Conservation (phyloP, 371 early-diverging fungal genomes). For the Gilbertella persicaria region DNA sequence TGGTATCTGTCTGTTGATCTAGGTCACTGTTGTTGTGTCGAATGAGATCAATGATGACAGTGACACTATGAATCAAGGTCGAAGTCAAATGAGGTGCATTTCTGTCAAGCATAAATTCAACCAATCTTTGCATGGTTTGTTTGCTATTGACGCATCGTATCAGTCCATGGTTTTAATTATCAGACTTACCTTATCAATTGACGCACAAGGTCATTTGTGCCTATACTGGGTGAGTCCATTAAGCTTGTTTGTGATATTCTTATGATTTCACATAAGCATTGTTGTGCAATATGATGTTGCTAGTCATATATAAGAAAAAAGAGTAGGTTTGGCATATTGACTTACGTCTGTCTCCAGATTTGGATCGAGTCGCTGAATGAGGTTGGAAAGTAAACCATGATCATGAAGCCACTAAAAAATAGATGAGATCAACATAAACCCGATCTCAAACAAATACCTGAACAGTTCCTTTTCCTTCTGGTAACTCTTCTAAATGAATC, state of each 20-base stretch:
- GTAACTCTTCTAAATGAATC: slow-evolving; percentile 87
- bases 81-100: slow-evolving; percentile 77
- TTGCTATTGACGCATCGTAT: slow-evolving; percentile 43
- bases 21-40: slow-evolving; percentile 78
- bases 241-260: slow-evolving; percentile 81
- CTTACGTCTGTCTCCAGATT: slow-evolving; percentile 68
- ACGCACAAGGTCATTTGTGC: slow-evolving; percentile 68
- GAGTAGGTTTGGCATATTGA: not conserved
- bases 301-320: slow-evolving; percentile 23
- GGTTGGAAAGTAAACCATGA: slow-evolving; percentile 71
- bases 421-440: too few relatives aligned
- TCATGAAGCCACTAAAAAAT: slow-evolving; percentile 81
- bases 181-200: slow-evolving; percentile 73
- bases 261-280: slow-evolving; percentile 90
- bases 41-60: slow-evolving; percentile 94
- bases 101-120: slow-evolving; percentile 86
- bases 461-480: slow-evolving; percentile 80
- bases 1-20: slow-evolving; percentile 30
- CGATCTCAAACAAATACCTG: slow-evolving; percentile 50
- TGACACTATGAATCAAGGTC: slow-evolving; percentile 87
- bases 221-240: slow-evolving; percentile 70
- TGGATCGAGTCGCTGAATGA: slow-evolving; percentile 84
- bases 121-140: slow-evolving; percentile 66
- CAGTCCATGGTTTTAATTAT: not conserved
- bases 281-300: slow-evolving; percentile 86